A percentile compares a stretch with the other conserved stretches of the same genome.
phyloP scores from a whole-genome alignment of 345 rosid genomes.

The Bretschneidera sinensis region DNA sequence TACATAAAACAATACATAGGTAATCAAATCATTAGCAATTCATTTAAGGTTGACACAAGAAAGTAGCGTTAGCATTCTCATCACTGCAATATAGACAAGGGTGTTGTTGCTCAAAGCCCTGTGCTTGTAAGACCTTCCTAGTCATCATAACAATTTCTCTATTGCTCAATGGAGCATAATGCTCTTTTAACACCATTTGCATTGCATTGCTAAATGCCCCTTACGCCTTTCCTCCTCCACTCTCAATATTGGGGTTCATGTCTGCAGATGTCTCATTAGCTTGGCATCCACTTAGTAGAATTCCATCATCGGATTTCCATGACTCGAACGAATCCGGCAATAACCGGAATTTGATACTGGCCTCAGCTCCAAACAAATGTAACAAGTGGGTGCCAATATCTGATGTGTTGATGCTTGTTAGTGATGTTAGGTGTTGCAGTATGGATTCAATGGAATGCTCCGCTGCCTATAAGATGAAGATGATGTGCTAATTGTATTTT shows the following conservation, averaged over 20 bases:
- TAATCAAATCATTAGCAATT: no score
- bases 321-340: constrained; percentile 61
- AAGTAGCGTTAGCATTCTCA: constrained; percentile 47
- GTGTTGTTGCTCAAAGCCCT: constrained; percentile 56
- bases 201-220: constrained; percentile 80
- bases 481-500: constrained; percentile 63
- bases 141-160: constrained; percentile 47
- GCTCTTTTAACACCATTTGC: constrained; percentile 45
- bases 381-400: constrained; percentile 56
- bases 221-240: constrained; percentile 41
- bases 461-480: constrained; percentile 88
- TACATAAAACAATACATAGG: no score
- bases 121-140: constrained; percentile 39
- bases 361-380: constrained; percentile 50
- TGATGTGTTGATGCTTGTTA: constrained; percentile 44
- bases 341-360: constrained; percentile 51
- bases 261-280: no score
- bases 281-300: no score
- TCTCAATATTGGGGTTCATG: constrained; percentile 61
- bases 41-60: constrained; percentile 46
- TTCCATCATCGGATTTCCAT: no score
- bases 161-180: constrained; percentile 40
- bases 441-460: constrained; percentile 71
- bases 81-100: constrained; percentile 85
- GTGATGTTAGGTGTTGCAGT: no score